Conservation (phyloP, 352 stramenopile genomes). For the Phytophthora cactorum region DNA sequence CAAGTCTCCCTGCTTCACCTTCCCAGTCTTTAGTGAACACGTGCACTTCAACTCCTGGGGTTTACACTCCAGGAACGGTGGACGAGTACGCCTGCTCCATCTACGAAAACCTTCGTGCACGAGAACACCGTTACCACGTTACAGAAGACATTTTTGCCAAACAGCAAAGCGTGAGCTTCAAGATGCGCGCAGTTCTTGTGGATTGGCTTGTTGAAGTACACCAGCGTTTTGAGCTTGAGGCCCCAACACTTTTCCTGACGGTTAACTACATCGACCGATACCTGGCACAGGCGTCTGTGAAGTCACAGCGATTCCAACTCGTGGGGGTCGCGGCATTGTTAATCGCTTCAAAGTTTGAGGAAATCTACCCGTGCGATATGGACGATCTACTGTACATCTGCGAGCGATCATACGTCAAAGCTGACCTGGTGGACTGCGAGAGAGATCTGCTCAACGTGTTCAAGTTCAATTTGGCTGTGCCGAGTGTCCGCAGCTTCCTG, state of each 20-base stretch:
- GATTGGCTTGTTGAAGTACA: slow-evolving; percentile 96
- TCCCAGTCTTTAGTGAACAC: slow-evolving; percentile 5
- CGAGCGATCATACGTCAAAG: slow-evolving; percentile 94
- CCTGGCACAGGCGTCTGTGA: slow-evolving; percentile 89
- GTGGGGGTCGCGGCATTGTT: slow-evolving; percentile 96
- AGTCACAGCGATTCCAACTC: slow-evolving; percentile 96
- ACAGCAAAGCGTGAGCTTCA: slow-evolving; percentile 55
- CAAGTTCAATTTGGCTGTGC: slow-evolving; percentile 96
- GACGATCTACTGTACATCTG: slow-evolving; percentile 98
- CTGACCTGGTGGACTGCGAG: slow-evolving; percentile 88
- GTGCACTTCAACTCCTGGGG: not conserved
- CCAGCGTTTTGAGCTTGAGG: slow-evolving; percentile 97
- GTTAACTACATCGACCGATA: slow-evolving; percentile 99
- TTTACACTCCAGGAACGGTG: slow-evolving; percentile 46
- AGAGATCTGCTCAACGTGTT: slow-evolving; percentile 95
- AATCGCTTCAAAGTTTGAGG: slow-evolving; percentile 99
- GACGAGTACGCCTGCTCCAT: slow-evolving; percentile 66
- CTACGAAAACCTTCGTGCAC: slow-evolving; percentile 52
- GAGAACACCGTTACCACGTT: slow-evolving; percentile 55
- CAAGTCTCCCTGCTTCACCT: slow-evolving; percentile 7
- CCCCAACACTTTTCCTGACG: slow-evolving; percentile 98
- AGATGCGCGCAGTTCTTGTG: slow-evolving; percentile 77
- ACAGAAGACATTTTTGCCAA: slow-evolving; percentile 56
- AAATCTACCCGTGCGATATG: slow-evolving; percentile 98
- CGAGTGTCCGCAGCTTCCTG: slow-evolving; percentile 96